Conservation (phyloP, 192 early-diverging fungal genomes). For the Backusella westeae region DNA sequence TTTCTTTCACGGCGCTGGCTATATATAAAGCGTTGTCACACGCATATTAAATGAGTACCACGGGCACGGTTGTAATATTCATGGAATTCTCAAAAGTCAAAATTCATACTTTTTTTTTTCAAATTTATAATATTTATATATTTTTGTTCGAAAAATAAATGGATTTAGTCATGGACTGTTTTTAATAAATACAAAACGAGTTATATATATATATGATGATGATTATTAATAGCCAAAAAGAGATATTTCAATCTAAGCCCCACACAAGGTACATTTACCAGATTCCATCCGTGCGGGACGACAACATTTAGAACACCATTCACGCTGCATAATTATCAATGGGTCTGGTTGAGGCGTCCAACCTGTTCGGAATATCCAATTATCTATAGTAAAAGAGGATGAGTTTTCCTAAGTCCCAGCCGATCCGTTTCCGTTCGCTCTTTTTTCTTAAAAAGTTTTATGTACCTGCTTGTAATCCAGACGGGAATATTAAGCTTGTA, state of each 20-base stretch:
- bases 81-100: neutral
- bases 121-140: neutral
- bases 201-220: neutral
- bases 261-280: neutral
- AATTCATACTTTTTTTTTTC: neutral
- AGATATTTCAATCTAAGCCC: neutral
- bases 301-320: constrained; percentile 1
- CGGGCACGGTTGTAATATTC: neutral
- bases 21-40: neutral
- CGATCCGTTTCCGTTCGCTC: neutral
- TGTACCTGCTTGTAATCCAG: neutral
- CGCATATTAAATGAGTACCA: neutral
- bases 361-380: constrained; percentile 11
- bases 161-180: neutral
- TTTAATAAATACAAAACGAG: neutral
- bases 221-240: neutral
- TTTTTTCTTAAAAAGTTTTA: neutral
- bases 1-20: neutral
- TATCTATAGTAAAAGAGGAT: neutral
- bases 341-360: constrained; percentile 12
- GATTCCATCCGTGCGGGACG: neutral
- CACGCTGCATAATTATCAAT: constrained; percentile 3
- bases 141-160: neutral
- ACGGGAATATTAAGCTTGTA: neutral
- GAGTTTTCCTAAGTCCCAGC: neutral